phyloP scores from a whole-genome alignment of 805 yeast genomes.

The Cyberlindnera saturnus region DNA sequence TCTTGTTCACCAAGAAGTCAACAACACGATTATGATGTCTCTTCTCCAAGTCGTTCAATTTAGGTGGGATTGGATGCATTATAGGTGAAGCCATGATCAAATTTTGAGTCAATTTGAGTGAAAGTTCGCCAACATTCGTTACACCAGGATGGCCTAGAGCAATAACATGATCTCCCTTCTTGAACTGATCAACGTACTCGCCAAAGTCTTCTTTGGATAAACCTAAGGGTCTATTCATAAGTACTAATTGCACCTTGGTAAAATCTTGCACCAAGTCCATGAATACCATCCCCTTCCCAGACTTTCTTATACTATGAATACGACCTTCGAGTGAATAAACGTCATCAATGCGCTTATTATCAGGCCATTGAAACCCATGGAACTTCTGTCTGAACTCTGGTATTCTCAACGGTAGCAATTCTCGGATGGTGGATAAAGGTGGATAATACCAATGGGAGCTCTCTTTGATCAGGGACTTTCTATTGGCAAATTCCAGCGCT shows the following conservation, averaged over 20 bases:
- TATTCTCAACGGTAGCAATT: conserved; percentile 25
- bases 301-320: conserved; percentile 47
- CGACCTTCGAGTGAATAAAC: conserved; percentile 42
- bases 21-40: conserved; percentile 65
- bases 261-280: conserved; percentile 63
- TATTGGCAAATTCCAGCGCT: conserved; percentile 19
- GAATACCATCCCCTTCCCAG: conserved; percentile 67
- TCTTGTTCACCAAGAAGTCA: conserved; percentile 59
- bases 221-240: conserved; percentile 43
- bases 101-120: conserved; percentile 51
- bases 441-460: conserved; percentile 21
- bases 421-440: conserved; percentile 13
- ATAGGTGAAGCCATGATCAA: conserved; percentile 60
- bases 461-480: conserved; percentile 15
- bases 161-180: conserved; percentile 68
- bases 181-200: conserved; percentile 31
- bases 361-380: conserved; percentile 19
- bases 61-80: conserved; percentile 63
- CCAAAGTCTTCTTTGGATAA: conserved; percentile 37
- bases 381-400: conserved; percentile 34
- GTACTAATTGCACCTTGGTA: conserved; percentile 52
- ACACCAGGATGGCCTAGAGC: conserved; percentile 67
- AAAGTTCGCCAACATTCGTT: conserved; percentile 74
- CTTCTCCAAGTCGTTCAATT: conserved; percentile 46
- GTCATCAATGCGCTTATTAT: conserved; percentile 19